Conservation (phyloP, 148 eudicot species). For the Cornus florida region DNA sequence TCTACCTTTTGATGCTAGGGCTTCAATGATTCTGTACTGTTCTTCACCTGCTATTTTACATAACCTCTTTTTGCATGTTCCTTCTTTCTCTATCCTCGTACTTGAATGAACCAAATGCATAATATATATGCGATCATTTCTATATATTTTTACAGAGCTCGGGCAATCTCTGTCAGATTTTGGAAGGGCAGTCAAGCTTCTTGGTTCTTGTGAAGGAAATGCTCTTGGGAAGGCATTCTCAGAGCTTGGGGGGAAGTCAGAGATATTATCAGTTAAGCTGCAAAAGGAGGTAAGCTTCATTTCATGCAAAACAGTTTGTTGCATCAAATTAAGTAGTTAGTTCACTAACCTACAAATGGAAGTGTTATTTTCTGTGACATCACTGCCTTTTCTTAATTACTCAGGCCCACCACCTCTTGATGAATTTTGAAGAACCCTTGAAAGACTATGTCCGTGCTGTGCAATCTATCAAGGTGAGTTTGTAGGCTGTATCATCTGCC, state of each 20-base stretch:
- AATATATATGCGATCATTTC: neutral
- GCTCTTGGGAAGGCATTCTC: conserved; percentile 87
- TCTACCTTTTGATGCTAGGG: neutral
- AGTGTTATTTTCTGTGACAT: neutral
- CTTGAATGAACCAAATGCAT: neutral
- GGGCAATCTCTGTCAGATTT: conserved; percentile 89
- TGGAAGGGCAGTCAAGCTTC: conserved; percentile 88
- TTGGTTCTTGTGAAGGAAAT: conserved; percentile 83
- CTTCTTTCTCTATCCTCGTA: neutral
- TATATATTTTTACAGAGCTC: conserved; percentile 49
- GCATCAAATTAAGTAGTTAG: neutral
- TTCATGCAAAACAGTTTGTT: neutral
- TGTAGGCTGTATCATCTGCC: conserved; percentile 9
- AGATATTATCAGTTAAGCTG: conserved; percentile 68
- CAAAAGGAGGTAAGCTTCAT: conserved; percentile 66
- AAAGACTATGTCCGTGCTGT: conserved; percentile 96
- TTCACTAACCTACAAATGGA: conserved; percentile 7
- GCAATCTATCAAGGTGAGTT: conserved; percentile 87
- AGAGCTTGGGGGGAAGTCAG: conserved; percentile 83
- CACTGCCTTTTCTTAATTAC: conserved; percentile 6
- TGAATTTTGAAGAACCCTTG: conserved; percentile 97
- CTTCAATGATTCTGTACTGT: neutral
- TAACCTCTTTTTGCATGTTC: neutral
- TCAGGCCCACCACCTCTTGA: conserved; percentile 84
- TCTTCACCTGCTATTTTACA: neutral